Conservation (phyloP, 371 early-diverging fungal genomes). For the Gilbertella persicaria region DNA sequence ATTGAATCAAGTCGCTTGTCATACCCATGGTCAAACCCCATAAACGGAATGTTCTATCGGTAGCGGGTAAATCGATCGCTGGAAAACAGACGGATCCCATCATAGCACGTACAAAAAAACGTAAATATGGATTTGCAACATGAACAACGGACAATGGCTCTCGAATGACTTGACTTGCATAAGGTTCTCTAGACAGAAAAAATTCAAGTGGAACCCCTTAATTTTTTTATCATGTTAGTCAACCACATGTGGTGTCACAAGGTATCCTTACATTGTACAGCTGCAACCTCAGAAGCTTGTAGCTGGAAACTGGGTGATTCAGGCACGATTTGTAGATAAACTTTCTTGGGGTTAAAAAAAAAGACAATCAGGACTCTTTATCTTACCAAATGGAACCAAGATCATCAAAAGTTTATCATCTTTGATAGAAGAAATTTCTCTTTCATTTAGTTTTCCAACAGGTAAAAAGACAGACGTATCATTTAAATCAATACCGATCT, state of each 20-base stretch:
- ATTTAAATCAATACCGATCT: constrained; percentile 63
- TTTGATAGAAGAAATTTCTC: constrained; percentile 57
- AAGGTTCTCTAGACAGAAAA: constrained; percentile 43
- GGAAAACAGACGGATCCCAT: constrained; percentile 39
- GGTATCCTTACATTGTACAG: constrained; percentile 57
- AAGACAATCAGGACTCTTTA: background rate
- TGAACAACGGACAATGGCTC: constrained; percentile 9
- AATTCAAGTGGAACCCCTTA: constrained; percentile 53
- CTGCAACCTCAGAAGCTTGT: constrained; percentile 61
- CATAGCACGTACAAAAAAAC: constrained; percentile 8
- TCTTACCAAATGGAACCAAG: constrained; percentile 61
- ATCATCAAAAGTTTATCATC: constrained; percentile 61
- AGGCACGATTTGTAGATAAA: constrained; percentile 63
- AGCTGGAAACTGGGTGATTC: constrained; percentile 55
- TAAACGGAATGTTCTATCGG: constrained; percentile 40
- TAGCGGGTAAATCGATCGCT: constrained; percentile 41
- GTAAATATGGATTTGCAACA: background rate
- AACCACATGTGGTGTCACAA: background rate
- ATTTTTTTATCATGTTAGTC: background rate
- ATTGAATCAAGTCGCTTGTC: constrained; percentile 60
- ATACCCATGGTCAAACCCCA: constrained; percentile 74
- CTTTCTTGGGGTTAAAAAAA: constrained; percentile 23
- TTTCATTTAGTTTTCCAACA: constrained; percentile 67
- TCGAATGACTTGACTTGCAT: constrained; percentile 34
- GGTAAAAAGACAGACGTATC: constrained; percentile 41